Evolutionary conservation across 257 asterid genomes (phyloP).

Genomic region (Jacaranda copaia): DNA sequence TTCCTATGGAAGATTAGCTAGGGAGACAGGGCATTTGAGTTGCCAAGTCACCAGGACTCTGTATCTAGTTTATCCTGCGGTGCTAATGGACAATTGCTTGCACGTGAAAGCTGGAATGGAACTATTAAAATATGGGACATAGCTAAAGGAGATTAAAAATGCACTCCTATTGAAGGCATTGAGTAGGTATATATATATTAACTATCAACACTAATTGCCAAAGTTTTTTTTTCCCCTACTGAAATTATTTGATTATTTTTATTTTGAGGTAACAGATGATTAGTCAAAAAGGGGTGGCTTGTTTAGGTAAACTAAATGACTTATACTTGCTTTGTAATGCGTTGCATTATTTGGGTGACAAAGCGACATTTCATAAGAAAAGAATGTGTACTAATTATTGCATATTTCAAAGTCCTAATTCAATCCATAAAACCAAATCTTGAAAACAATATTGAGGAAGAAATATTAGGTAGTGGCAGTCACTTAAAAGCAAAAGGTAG

Average conservation of each 20-base stretch:
- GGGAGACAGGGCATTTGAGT: too few species aligned
- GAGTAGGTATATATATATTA: too few species aligned
- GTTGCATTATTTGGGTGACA: background rate
- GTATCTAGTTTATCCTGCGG: too few species aligned
- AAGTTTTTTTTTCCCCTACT: background rate
- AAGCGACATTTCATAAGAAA: background rate
- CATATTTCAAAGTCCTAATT: background rate
- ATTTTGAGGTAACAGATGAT: background rate
- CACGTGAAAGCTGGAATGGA: too few species aligned
- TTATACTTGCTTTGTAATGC: background rate
- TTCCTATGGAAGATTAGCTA: too few species aligned
- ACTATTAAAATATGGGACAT: too few species aligned
- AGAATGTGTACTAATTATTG: background rate
- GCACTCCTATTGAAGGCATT: too few species aligned
- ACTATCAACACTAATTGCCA: too few species aligned
- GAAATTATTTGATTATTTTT: background rate
- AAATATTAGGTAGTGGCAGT: background rate
- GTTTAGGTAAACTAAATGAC: conserved; percentile 5
- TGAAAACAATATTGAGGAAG: background rate
- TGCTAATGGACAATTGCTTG: too few species aligned
- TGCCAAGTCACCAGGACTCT: too few species aligned
- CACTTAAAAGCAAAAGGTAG: too few species aligned
- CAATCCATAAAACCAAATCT: background rate
- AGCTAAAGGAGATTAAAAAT: too few species aligned
- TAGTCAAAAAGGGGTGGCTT: background rate